A percentile compares a stretch with the other conserved stretches of the same genome.
These are phyloP conservation scores for Postia placenta DNA, from an alignment of 768 basidiomycete genomes.

Conservation along the genomic window DNA sequence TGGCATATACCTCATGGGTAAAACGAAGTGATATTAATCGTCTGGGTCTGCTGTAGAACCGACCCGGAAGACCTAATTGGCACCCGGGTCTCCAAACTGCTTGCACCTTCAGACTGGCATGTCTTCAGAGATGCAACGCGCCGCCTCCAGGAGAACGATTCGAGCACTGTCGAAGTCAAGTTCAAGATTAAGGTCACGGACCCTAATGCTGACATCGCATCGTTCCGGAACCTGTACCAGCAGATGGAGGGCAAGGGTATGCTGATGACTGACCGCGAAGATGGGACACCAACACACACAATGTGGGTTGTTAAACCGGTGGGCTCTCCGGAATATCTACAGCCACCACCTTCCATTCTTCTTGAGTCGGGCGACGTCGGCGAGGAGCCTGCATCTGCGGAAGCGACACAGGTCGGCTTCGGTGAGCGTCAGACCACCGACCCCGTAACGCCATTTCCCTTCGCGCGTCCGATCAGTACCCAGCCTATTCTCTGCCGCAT, in stretches of 20 bases:
- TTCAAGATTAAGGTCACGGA: slow-evolving; percentile 80
- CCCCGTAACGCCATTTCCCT: slow-evolving; percentile 67
- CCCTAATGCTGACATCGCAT: slow-evolving; percentile 43
- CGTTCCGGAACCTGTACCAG: slow-evolving; percentile 51
- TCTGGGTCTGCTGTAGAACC: slow-evolving; percentile 41
- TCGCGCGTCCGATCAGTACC: slow-evolving; percentile 69
- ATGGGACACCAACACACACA: slow-evolving; percentile 84
- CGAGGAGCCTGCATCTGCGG: slow-evolving; percentile 30
- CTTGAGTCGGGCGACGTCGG: slow-evolving; percentile 41
- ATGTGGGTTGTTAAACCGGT: slow-evolving; percentile 97
- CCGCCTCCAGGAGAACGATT: slow-evolving; percentile 83
- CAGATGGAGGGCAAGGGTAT: slow-evolving; percentile 97
- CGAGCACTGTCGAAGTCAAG: slow-evolving; percentile 87
- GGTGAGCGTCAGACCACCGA: slow-evolving; percentile 18
- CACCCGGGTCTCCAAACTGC: slow-evolving; percentile 73
- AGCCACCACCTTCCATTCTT: slow-evolving; percentile 55
- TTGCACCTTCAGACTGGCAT: slow-evolving; percentile 72
- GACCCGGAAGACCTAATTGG: slow-evolving; percentile 77
- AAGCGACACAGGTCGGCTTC: slow-evolving; percentile 34
- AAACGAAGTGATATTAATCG: background rate
- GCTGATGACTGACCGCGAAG: slow-evolving; percentile 93
- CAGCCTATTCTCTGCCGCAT: slow-evolving; percentile 92
- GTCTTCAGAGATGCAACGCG: slow-evolving; percentile 86
- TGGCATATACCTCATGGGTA: slow-evolving; percentile 1
- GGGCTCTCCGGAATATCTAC: slow-evolving; percentile 61